phyloP scores from a whole-genome alignment of 495 filamentous ascomycete genomes.

The Gamarada debralockiae region DNA sequence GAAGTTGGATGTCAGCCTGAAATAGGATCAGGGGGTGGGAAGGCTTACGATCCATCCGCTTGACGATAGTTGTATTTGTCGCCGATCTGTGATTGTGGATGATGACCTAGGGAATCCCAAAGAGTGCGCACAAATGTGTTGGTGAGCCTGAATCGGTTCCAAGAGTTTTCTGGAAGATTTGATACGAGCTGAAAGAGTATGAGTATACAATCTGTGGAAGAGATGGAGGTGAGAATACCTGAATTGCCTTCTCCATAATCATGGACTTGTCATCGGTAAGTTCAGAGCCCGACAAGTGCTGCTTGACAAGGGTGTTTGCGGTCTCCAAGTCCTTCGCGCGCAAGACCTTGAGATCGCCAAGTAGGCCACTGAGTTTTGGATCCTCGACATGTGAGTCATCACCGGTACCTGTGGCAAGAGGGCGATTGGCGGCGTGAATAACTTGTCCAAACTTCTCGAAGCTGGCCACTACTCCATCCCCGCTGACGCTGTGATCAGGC shows the following conservation, averaged over 20 bases:
- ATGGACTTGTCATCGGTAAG: neutral
- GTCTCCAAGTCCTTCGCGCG: neutral
- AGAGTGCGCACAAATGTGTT: too few relatives aligned
- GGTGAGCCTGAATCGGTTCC: too few relatives aligned
- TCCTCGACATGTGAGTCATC: neutral
- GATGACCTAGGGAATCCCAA: too few relatives aligned
- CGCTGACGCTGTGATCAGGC: neutral
- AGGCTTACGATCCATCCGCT: too few relatives aligned
- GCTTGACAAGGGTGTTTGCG: neutral
- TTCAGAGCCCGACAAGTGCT: neutral
- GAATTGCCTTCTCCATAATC: neutral
- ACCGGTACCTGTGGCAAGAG: neutral
- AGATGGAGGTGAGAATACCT: neutral
- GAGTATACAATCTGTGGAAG: neutral
- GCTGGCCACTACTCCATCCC: neutral
- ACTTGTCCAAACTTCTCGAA: neutral
- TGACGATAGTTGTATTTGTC: too few relatives aligned
- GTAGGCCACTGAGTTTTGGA: neutral
- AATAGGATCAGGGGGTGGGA: too few relatives aligned
- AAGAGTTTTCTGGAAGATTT: too few relatives aligned
- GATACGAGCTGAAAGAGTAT: slow-evolving; percentile 44
- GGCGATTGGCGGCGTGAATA: neutral
- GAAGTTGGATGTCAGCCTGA: too few relatives aligned
- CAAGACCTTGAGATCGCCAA: neutral
- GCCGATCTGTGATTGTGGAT: too few relatives aligned